Percentiles rank a stretch among this genome's conserved stretches.
These are phyloP conservation scores for Allium cepa DNA, from an alignment of 106 monocot species.

Conservation along the genomic window DNA sequence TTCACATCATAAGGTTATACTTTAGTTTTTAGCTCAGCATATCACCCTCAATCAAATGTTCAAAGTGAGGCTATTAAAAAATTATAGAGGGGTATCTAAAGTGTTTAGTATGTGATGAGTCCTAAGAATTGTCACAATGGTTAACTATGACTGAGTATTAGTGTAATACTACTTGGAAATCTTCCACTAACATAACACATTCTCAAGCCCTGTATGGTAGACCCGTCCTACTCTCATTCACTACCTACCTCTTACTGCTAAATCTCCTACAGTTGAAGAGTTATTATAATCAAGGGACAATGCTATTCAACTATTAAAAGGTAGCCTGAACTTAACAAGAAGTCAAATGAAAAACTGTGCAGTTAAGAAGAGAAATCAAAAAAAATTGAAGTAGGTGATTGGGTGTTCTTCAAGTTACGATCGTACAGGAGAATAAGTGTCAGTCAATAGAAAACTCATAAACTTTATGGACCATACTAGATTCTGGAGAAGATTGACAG, in stretches of 20 bases:
- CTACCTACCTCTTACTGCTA: not conserved
- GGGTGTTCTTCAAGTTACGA: not conserved
- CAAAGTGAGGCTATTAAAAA: not conserved
- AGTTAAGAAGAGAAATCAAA: not conserved
- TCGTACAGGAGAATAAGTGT: not conserved
- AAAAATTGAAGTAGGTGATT: not conserved
- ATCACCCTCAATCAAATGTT: not conserved
- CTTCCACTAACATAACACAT: not conserved
- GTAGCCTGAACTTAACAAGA: not conserved
- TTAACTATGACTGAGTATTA: not conserved
- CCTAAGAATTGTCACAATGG: not conserved
- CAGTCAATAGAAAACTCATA: not conserved
- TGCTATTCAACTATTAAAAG: not conserved
- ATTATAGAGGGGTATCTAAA: not conserved
- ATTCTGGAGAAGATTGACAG: not conserved
- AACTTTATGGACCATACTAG: not conserved
- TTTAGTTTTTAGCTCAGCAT: not conserved
- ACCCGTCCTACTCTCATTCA: not conserved
- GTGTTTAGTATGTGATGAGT: not conserved
- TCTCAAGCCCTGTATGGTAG: not conserved
- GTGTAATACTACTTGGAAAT: not conserved
- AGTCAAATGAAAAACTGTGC: not conserved
- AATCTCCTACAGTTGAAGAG: not conserved
- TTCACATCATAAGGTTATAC: not conserved
- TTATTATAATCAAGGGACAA: not conserved